Evolutionary conservation across 169 alveolate genomes (phyloP).

Genomic region (Plasmodium malariae): DNA sequence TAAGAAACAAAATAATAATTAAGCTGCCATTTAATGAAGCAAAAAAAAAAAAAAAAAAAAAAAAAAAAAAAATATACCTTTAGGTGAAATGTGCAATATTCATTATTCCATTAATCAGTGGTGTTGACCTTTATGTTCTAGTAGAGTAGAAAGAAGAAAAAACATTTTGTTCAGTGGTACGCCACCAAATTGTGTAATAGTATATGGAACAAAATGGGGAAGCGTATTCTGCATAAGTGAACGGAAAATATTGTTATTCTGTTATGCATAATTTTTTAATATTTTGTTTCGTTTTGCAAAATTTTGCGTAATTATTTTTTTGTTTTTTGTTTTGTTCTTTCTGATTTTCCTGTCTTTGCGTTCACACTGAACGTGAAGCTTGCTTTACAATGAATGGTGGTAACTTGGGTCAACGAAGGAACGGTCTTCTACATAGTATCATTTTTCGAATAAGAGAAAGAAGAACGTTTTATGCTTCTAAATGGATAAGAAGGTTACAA

Average conservation of each 20-base stretch:
- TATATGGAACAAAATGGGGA: too few relatives aligned
- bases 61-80: slow-evolving; percentile 1
- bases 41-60: slow-evolving; percentile 8
- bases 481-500: slow-evolving; percentile 74
- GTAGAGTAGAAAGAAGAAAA: too few relatives aligned
- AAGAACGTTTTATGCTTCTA: slow-evolving; percentile 64
- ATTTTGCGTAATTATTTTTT: neutral
- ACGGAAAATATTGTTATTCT: too few relatives aligned
- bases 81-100: neutral
- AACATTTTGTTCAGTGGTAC: too few relatives aligned
- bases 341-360: too few relatives aligned
- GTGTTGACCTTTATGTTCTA: too few relatives aligned
- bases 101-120: neutral
- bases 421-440: too few relatives aligned
- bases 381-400: too few relatives aligned
- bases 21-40: neutral
- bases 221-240: too few relatives aligned
- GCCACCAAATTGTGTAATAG: too few relatives aligned
- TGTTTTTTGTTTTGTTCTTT: too few relatives aligned
- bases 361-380: too few relatives aligned
- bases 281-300: neutral
- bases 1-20: neutral
- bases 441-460: neutral
- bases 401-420: neutral
- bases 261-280: neutral